phyloP scores from a whole-genome alignment of 148 eudicot species.

The Silene conica region DNA sequence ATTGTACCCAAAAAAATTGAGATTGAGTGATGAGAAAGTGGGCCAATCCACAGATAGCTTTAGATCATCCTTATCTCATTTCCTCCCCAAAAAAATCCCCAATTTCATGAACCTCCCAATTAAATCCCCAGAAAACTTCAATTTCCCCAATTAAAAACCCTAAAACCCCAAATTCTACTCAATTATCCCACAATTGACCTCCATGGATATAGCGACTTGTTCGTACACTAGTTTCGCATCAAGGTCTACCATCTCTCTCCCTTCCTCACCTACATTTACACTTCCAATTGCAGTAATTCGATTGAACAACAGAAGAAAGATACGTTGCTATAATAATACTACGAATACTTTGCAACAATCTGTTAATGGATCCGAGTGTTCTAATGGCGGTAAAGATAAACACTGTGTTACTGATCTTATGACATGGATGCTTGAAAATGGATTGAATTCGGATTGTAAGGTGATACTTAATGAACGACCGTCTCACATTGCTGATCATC shows the following conservation, averaged over 20 bases:
- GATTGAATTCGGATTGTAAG: slow-evolving; percentile 62
- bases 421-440: slow-evolving; percentile 83
- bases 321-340: background rate
- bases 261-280: background rate
- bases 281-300: slow-evolving; percentile 17
- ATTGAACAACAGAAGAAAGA: slow-evolving; percentile 4
- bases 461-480: slow-evolving; percentile 60
- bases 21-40: background rate
- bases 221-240: background rate
- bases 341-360: background rate
- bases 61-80: background rate
- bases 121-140: background rate
- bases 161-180: background rate
- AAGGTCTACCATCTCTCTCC: slow-evolving; percentile 22
- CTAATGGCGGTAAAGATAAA: slow-evolving; percentile 5
- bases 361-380: background rate
- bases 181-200: background rate
- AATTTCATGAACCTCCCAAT: background rate
- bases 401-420: slow-evolving; percentile 54
- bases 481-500: slow-evolving; percentile 42
- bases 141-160: background rate
- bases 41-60: background rate
- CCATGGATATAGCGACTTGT: background rate
- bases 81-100: background rate
- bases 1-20: background rate